Conservation (phyloP, 116 monocot species). For the Cymodocea nodosa region DNA sequence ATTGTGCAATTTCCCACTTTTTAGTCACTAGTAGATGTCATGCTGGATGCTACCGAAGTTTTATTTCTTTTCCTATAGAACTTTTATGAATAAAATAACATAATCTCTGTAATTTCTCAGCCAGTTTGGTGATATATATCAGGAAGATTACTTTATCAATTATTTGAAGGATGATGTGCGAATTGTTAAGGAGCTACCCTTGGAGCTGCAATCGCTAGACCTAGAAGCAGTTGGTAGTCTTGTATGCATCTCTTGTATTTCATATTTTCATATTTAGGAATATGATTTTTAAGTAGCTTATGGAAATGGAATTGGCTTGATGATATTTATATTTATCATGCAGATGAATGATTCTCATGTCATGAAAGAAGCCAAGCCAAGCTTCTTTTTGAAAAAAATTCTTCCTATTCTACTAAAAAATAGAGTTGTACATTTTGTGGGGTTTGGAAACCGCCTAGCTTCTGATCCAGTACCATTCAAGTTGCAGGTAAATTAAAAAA, state of each 20-base stretch:
- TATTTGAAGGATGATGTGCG: constrained; percentile 60
- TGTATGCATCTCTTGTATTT: constrained; percentile 35
- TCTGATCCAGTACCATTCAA: constrained; percentile 86
- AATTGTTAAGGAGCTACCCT: constrained; percentile 83
- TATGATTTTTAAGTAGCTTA: not conserved
- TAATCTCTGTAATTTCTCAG: constrained; percentile 34
- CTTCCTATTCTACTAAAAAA: constrained; percentile 73
- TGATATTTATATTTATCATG: not conserved
- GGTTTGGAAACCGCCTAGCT: constrained; percentile 91
- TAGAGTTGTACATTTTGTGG: constrained; percentile 72
- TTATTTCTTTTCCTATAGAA: not conserved
- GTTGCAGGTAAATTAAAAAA: constrained; percentile 49
- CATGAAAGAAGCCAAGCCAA: constrained; percentile 90
- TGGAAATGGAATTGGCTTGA: not conserved
- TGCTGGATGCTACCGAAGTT: not conserved
- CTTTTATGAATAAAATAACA: not conserved
- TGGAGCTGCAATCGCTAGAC: constrained; percentile 71
- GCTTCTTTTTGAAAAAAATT: constrained; percentile 74
- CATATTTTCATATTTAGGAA: not conserved
- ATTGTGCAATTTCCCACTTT: constrained; percentile 21
- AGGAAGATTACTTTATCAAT: constrained; percentile 83
- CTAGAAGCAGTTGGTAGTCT: constrained; percentile 84
- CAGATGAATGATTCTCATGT: constrained; percentile 73
- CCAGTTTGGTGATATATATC: constrained; percentile 95
- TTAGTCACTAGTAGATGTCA: not conserved